Conservation (phyloP, 2,329 filamentous ascomycete genomes). For the Lasiodiplodia sp. region DNA sequence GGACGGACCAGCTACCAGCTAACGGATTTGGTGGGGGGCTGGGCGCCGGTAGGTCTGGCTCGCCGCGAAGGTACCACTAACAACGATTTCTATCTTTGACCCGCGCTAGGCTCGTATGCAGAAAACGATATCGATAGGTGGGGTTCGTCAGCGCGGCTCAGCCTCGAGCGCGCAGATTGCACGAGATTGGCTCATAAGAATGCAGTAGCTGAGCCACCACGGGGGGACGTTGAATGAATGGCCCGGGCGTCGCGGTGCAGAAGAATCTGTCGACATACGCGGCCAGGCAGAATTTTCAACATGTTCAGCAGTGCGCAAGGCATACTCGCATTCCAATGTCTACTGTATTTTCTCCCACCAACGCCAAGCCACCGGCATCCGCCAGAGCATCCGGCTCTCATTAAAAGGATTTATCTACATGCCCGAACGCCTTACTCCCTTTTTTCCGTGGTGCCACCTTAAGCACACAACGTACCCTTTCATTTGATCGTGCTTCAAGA, state of each 20-base stretch:
- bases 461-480: background rate
- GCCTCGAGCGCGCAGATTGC: background rate
- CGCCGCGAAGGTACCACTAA: background rate
- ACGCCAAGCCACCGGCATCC: background rate
- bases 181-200: slow-evolving; percentile 1
- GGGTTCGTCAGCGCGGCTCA: background rate
- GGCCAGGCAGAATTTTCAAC: background rate
- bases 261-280: background rate
- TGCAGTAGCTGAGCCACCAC: background rate
- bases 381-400: background rate
- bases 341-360: background rate
- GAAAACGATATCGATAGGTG: background rate
- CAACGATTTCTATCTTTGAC: background rate
- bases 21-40: background rate
- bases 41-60: background rate
- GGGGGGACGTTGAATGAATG: background rate
- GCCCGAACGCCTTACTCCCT: slow-evolving; percentile 16
- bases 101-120: background rate
- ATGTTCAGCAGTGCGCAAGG: background rate
- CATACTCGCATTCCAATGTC: background rate
- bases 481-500: too few relatives aligned
- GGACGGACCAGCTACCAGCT: background rate
- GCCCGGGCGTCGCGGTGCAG: background rate
- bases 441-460: background rate
- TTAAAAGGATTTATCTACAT: background rate